Conservation (phyloP, 805 yeast genomes). For the Lipomyces spencermartinsiae region DNA sequence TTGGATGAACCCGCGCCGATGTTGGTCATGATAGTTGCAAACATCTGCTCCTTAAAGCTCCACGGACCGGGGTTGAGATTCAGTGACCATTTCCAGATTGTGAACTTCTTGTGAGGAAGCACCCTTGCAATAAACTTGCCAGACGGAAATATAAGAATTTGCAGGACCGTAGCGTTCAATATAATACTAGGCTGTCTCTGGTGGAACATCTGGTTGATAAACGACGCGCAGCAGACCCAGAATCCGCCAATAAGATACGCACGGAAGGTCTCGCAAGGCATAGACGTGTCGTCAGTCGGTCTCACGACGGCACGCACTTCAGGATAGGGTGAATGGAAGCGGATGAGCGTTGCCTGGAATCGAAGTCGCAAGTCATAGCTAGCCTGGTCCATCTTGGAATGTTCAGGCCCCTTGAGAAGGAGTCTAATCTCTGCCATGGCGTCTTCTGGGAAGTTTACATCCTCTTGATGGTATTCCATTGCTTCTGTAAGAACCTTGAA, state of each 20-base stretch:
- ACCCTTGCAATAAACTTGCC: constrained; percentile 44
- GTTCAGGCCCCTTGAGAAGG: constrained; percentile 43
- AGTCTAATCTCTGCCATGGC: constrained; percentile 48
- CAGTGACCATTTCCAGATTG: constrained; percentile 45
- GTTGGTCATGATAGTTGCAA: constrained; percentile 52
- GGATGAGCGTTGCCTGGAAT: constrained; percentile 23
- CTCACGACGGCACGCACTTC: constrained; percentile 60
- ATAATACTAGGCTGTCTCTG: constrained; percentile 61
- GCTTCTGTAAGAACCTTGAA: constrained; percentile 51
- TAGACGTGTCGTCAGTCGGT: constrained; percentile 52
- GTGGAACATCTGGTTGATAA: constrained; percentile 55
- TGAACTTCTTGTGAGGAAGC: constrained; percentile 34
- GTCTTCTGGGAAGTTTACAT: constrained; percentile 53
- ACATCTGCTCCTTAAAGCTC: constrained; percentile 66
- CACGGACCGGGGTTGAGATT: constrained; percentile 68
- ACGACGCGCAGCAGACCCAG: constrained; percentile 13
- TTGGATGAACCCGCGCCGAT: constrained; percentile 15
- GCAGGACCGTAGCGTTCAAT: constrained; percentile 59
- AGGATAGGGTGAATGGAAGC: constrained; percentile 47
- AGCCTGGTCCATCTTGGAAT: constrained; percentile 23
- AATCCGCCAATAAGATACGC: constrained; percentile 18
- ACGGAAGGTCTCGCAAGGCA: constrained; percentile 52
- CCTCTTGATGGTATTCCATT: constrained; percentile 52
- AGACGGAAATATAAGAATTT: constrained; percentile 64
- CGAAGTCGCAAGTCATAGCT: constrained; percentile 17